Evolutionary conservation across 1,284 basidiomycete species (phyloP), one percentile per base, ranked within the genome.

Genomic region (Pseudozyma thailandica): DNA sequence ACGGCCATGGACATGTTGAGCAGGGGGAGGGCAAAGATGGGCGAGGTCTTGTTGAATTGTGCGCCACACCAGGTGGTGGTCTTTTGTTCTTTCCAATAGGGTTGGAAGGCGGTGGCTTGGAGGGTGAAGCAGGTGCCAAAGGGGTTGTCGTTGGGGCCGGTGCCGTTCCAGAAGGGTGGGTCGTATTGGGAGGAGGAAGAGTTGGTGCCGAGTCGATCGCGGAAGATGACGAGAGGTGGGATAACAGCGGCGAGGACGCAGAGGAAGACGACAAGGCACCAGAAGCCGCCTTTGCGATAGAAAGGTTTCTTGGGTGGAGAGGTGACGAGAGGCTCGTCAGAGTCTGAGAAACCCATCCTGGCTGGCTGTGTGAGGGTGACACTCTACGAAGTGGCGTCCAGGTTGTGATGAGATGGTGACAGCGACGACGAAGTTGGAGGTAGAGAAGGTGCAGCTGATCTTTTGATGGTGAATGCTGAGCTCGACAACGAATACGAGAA

Each of bases 41-140:
- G 68, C 9, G 52, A 53, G 4, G 68, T 52, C 27, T 50, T 44
- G 47, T 71, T 71, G 50, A 71, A 71, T 20, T 64, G 57, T 13
- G 61, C 61, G 3, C 68, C 68, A 21, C 68, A 71, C 68, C 68
- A 71, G 1, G 68, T 71, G 1, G 61, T 61, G n/a, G 56, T 64
- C 37, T 64, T 49, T 26, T 71, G 45, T 21, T 42, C 61, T 18
- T 71, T 71, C 68, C 68, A 71, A 16, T 71, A 20, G 8, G 68
- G 68, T 27, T 71, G 68, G 47, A 71, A 71, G 1, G 68, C 68
- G 30, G 68, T 71, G 4, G 68, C 56, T 35, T 61, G 55, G 23
- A 64, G 52, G 12, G 60, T 71, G 47, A 71, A 71, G 50, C 61
- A 64, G 1, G 61, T 64, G 44, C 68, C 68, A 31, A 71, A 71